phyloP scores from a whole-genome alignment of 805 yeast species.

The Yamadazyma kitorensis region DNA sequence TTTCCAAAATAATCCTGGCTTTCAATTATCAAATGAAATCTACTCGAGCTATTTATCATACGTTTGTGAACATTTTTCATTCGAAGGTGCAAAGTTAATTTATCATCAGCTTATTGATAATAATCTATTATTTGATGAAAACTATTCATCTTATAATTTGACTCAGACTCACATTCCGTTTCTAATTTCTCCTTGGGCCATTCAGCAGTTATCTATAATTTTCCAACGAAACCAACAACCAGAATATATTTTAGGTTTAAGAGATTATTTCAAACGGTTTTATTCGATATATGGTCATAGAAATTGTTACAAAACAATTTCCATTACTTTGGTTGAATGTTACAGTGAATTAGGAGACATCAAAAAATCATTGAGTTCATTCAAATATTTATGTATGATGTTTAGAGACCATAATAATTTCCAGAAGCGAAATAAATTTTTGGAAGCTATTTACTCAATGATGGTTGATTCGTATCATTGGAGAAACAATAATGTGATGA shows the following conservation, averaged over 20 bases:
- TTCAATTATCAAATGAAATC: constrained; percentile 18
- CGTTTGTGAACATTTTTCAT: constrained; percentile 18
- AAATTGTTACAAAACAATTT: constrained; percentile 24
- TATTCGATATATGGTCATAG: constrained; percentile 33
- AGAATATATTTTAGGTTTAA: constrained; percentile 26
- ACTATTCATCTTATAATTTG: constrained; percentile 5
- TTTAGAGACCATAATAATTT: constrained; percentile 20
- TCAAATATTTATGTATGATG: constrained; percentile 18
- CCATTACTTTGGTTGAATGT: constrained; percentile 29
- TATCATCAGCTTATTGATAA: constrained; percentile 37
- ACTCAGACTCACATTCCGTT: constrained; percentile 24
- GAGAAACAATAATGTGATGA: constrained; percentile 22
- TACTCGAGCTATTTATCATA: constrained; percentile 30
- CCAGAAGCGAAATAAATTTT: constrained; percentile 9
- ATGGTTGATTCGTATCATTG: constrained; percentile 13
- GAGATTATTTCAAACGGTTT: constrained; percentile 34
- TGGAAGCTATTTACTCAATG: constrained; percentile 7
- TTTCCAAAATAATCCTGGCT: constrained; percentile 1
- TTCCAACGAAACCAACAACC: constrained; percentile 26
- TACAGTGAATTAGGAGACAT: constrained; percentile 21
- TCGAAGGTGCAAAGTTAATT: constrained; percentile 27
- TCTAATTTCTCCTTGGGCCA: constrained; percentile 24
- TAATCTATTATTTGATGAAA: constrained; percentile 12
- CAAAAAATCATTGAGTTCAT: constrained; percentile 21
- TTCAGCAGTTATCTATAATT: constrained; percentile 26